Evolutionary conservation across 495 filamentous ascomycete species (phyloP).

Genomic region (Lasiosphaeria hispida): DNA sequence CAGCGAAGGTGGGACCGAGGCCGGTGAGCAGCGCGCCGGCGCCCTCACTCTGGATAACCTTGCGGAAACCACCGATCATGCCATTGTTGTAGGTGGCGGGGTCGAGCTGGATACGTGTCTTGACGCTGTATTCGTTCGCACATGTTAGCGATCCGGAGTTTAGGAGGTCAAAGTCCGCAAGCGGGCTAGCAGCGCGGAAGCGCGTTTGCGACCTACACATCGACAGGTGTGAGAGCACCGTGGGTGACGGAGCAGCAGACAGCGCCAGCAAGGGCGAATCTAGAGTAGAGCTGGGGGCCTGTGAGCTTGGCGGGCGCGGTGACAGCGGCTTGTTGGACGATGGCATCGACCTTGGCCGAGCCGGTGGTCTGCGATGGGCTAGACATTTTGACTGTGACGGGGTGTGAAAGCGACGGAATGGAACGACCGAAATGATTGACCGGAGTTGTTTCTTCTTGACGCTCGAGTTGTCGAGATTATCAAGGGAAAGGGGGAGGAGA

Average conservation of each 20-base stretch:
- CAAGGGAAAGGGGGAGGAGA: slow-evolving; percentile 19
- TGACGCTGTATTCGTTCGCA: slow-evolving; percentile 61
- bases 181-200: not conserved
- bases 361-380: slow-evolving; percentile 18
- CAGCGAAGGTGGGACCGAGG: slow-evolving; percentile 81
- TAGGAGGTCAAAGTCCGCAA: slow-evolving; percentile 7
- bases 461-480: slow-evolving; percentile 20
- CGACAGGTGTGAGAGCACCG: slow-evolving; percentile 86
- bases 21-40: slow-evolving; percentile 86
- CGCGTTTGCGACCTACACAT: slow-evolving; percentile 74
- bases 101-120: slow-evolving; percentile 93
- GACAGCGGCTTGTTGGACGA: slow-evolving; percentile 31
- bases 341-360: slow-evolving; percentile 38
- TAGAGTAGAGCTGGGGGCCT: slow-evolving; percentile 63
- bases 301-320: slow-evolving; percentile 34
- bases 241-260: slow-evolving; percentile 94
- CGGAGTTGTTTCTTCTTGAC: slow-evolving; percentile 31
- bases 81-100: slow-evolving; percentile 86
- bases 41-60: slow-evolving; percentile 82
- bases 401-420: slow-evolving; percentile 9
- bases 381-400: slow-evolving; percentile 23
- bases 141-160: slow-evolving; percentile 16
- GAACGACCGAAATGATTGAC: slow-evolving; percentile 23
- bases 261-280: slow-evolving; percentile 91
- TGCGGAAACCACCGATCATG: slow-evolving; percentile 80